Percentiles rank a stretch among this genome's conserved stretches.
These are phyloP conservation scores for Alternaria sp. DNA, from an alignment of 2,329 filamentous ascomycete genomes.

Conservation along the genomic window DNA sequence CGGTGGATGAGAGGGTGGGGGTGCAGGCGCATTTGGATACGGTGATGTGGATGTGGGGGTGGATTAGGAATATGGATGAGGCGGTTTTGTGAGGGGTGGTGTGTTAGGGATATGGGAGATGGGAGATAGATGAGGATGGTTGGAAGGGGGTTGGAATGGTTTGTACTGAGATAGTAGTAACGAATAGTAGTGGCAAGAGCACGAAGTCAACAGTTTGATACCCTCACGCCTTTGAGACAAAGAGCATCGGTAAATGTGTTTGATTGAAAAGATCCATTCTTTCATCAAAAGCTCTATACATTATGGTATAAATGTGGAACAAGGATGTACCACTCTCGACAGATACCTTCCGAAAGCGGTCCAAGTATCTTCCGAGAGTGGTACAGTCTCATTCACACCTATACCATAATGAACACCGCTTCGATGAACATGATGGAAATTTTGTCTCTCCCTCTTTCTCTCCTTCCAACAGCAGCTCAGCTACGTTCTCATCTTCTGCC, in stretches of 20 bases:
- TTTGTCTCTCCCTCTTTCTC: not conserved
- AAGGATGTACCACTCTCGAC: not conserved
- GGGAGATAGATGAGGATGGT: not conserved
- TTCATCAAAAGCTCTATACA: not conserved
- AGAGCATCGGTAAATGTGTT: not conserved
- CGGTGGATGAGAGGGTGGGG: constrained; percentile 57
- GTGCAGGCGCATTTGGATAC: constrained; percentile 53
- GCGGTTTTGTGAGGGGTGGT: constrained; percentile 38
- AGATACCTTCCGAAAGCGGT: not conserved
- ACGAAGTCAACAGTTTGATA: not conserved
- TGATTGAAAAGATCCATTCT: not conserved
- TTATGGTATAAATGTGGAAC: not conserved
- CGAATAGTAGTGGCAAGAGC: not conserved
- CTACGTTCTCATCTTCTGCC: not conserved
- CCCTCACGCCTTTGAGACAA: not conserved
- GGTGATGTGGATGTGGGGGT: constrained; percentile 53
- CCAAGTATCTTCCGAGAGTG: not conserved
- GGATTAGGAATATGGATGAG: constrained; percentile 55
- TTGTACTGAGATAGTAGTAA: not conserved
- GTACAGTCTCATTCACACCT: not conserved
- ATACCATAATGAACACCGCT: not conserved
- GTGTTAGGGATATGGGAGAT: not conserved
- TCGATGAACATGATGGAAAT: not conserved
- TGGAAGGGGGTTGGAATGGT: not conserved
- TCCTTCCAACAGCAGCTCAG: not conserved